Evolutionary conservation across 306 rosid genomes (phyloP).

Genomic region (Datisca glomerata): DNA sequence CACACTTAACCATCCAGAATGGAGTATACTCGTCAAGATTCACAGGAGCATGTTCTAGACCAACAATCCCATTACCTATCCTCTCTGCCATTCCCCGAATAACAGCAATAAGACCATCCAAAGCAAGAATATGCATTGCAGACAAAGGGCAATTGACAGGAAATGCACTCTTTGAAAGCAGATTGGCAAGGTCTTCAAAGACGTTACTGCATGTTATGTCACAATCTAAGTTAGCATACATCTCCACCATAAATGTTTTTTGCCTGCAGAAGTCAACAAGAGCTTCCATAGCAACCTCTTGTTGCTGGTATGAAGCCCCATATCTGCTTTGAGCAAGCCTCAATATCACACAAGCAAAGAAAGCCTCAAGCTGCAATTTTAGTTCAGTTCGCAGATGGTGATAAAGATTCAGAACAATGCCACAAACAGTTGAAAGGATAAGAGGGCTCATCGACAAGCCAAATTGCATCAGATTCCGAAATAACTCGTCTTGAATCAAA

Average conservation of each 20-base stretch:
- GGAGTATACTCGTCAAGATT: constrained; percentile 80
- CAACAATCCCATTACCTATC: constrained; percentile 56
- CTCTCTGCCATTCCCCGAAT: constrained; percentile 98
- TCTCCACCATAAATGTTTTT: constrained; percentile 86
- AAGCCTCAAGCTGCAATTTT: constrained; percentile 86
- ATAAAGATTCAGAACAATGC: constrained; percentile 75
- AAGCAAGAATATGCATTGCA: constrained; percentile 78
- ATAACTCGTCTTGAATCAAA: constrained; percentile 39
- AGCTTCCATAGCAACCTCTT: constrained; percentile 92
- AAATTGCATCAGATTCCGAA: constrained; percentile 28
- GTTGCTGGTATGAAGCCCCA: constrained; percentile 90
- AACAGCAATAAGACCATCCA: constrained; percentile 93
- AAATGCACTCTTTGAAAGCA: constrained; percentile 84
- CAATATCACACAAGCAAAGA: constrained; percentile 81
- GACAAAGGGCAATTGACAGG: constrained; percentile 83
- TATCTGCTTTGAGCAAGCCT: constrained; percentile 83
- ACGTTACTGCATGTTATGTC: constrained; percentile 93
- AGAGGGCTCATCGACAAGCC: constrained; percentile 63
- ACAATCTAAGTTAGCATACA: constrained; percentile 90
- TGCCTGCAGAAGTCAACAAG: constrained; percentile 92
- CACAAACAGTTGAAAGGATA: constrained; percentile 79
- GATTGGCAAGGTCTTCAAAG: constrained; percentile 87
- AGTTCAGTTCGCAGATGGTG: constrained; percentile 76
- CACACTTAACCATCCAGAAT: constrained; percentile 97
- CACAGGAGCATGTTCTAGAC: constrained; percentile 50